phyloP scores from a whole-genome alignment of 257 asterid genomes.

The Solanum tacnaense region DNA sequence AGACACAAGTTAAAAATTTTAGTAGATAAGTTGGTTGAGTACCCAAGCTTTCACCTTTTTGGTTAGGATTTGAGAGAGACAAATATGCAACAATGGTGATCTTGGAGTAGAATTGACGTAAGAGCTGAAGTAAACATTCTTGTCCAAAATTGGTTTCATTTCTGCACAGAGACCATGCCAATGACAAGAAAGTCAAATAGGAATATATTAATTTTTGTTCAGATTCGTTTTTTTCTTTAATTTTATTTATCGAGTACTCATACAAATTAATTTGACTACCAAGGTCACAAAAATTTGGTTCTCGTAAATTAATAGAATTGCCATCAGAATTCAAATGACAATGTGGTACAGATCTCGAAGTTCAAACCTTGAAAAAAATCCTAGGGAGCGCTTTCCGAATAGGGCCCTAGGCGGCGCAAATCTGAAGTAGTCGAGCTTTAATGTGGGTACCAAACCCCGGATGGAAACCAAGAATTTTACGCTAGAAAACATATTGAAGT shows the following conservation, averaged over 20 bases:
- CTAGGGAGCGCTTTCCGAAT: not conserved
- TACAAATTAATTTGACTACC: not conserved
- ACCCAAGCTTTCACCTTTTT: not conserved
- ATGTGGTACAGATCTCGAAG: rapidly evolving
- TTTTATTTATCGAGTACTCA: not conserved
- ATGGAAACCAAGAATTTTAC: not conserved
- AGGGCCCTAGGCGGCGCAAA: no score
- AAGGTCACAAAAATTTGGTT: not conserved
- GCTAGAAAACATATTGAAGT: not conserved
- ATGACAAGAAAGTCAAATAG: not conserved
- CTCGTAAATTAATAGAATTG: not conserved
- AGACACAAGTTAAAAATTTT: no score
- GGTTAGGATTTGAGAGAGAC: no score
- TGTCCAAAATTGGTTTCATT: not conserved
- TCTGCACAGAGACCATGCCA: not conserved
- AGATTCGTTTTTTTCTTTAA: not conserved
- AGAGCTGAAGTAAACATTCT: not conserved
- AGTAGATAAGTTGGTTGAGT: not conserved
- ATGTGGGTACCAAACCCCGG: no score
- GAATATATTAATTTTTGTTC: not conserved
- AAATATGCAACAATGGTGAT: not conserved
- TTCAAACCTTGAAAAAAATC: no score
- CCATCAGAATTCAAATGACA: not conserved
- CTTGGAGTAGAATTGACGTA: not conserved
- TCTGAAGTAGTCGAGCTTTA: no score